Percentiles rank a stretch among this genome's conserved stretches.
Conservation (phyloP, 495 filamentous ascomycete species). For the Aspergillus conjunctus region DNA sequence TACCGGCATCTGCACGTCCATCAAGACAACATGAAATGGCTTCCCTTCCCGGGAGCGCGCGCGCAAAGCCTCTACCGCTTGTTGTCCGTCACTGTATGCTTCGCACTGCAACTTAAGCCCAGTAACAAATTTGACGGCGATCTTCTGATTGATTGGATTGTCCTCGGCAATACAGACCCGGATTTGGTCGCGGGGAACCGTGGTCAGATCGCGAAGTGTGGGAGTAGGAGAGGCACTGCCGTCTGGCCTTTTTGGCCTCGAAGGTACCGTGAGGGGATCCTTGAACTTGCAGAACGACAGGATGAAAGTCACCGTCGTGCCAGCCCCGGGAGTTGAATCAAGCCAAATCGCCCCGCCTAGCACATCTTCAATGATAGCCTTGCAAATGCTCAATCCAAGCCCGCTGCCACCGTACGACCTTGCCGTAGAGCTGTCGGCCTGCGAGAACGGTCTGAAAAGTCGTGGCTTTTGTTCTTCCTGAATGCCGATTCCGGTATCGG, state of each 20-base stretch:
- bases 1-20: constrained; percentile 96
- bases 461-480: constrained; percentile 76
- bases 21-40: constrained; percentile 77
- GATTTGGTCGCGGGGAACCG: constrained; percentile 73
- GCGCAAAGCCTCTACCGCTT: constrained; percentile 82
- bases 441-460: constrained; percentile 88
- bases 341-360: constrained; percentile 82
- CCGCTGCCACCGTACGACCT: constrained; percentile 89
- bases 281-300: constrained; percentile 80
- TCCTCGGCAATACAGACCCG: constrained; percentile 90
- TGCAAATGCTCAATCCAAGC: constrained; percentile 89
- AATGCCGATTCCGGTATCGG: constrained; percentile 90
- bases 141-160: constrained; percentile 89
- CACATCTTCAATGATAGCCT: constrained; percentile 89
- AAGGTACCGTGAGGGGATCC: constrained; percentile 56
- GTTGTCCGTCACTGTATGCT: constrained; percentile 81
- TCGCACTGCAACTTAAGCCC: constrained; percentile 80
- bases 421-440: constrained; percentile 85
- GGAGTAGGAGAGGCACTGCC: constrained; percentile 33
- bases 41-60: constrained; percentile 65
- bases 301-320: constrained; percentile 85
- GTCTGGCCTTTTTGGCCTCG: constrained; percentile 53
- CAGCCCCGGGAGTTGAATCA: constrained; percentile 71
- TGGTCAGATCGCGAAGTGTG: constrained; percentile 59
- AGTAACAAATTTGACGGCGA: constrained; percentile 85